phyloP scores from a whole-genome alignment of 2,329 filamentous ascomycete genomes.

The Penicillium sp. region DNA sequence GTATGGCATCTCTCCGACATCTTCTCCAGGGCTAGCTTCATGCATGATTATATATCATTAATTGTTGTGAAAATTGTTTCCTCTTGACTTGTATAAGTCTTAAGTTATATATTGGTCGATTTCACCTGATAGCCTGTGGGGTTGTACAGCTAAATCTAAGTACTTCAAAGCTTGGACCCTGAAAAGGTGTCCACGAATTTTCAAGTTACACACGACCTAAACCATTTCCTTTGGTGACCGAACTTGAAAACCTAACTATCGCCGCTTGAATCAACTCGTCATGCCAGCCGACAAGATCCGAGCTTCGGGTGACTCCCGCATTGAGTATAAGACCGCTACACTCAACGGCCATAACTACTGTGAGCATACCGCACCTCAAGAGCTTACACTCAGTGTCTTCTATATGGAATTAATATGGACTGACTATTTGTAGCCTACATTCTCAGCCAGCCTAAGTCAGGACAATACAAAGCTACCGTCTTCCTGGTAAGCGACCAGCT shows the following conservation, averaged over 20 bases:
- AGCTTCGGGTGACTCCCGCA: slow-evolving; percentile 62
- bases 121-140: slow-evolving; percentile 1
- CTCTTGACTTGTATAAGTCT: neutral
- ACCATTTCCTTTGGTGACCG: neutral
- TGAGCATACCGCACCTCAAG: slow-evolving; percentile 25
- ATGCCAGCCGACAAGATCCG: slow-evolving; percentile 63
- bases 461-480: slow-evolving; percentile 50
- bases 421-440: slow-evolving; percentile 47
- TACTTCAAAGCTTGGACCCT: neutral
- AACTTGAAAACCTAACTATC: neutral
- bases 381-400: neutral
- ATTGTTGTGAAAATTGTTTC: neutral
- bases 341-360: slow-evolving; percentile 70
- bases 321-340: slow-evolving; percentile 61
- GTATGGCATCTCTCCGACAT: neutral
- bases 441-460: slow-evolving; percentile 47
- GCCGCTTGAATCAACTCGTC: neutral
- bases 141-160: slow-evolving; percentile 1
- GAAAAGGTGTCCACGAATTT: neutral
- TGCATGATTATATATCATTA: neutral
- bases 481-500: slow-evolving; percentile 48
- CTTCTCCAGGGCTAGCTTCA: neutral
- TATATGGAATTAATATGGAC: neutral
- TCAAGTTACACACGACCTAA: neutral
- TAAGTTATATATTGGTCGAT: neutral